Percentiles rank a stretch among this genome's conserved stretches.
Evolutionary conservation across 2,329 filamentous ascomycete genomes (phyloP).

Genomic region (Incumbomyces lentus): DNA sequence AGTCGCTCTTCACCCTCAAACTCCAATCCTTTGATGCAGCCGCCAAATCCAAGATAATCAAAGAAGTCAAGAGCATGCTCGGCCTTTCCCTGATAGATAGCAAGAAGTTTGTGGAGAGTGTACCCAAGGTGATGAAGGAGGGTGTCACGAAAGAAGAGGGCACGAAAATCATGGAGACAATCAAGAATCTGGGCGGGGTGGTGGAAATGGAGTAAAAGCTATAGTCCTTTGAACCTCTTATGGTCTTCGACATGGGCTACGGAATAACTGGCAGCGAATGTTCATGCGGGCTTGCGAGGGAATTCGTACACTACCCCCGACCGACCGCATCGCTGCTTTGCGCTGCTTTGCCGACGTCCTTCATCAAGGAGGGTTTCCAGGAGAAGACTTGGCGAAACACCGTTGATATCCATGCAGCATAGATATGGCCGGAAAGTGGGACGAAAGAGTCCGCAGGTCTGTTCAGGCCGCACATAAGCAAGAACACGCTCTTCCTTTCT

Average conservation of each 20-base stretch:
- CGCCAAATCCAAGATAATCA: slow-evolving; percentile 98
- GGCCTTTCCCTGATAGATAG: slow-evolving; percentile 94
- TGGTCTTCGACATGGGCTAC: too few relatives aligned
- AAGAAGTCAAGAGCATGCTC: slow-evolving; percentile 95
- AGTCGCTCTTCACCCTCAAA: slow-evolving; percentile 96
- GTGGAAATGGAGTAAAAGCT: slow-evolving; percentile 71
- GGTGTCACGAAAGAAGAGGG: slow-evolving; percentile 97
- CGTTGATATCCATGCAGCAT: too few relatives aligned
- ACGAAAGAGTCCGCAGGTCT: too few relatives aligned
- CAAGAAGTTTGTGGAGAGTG: slow-evolving; percentile 98
- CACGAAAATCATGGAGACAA: slow-evolving; percentile 90
- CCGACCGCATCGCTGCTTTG: too few relatives aligned
- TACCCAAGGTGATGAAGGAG: slow-evolving; percentile 98
- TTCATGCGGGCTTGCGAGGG: too few relatives aligned
- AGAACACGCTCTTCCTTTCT: neutral
- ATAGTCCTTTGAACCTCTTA: too few relatives aligned
- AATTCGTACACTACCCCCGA: too few relatives aligned
- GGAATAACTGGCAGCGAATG: too few relatives aligned
- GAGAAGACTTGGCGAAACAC: too few relatives aligned
- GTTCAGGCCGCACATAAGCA: neutral
- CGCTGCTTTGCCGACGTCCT: too few relatives aligned
- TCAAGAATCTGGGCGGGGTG: slow-evolving; percentile 87
- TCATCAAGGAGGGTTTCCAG: too few relatives aligned
- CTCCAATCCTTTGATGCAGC: slow-evolving; percentile 77
- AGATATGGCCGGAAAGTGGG: too few relatives aligned